phyloP scores from a whole-genome alignment of 768 basidiomycete species.

The Trametes cingulata region DNA sequence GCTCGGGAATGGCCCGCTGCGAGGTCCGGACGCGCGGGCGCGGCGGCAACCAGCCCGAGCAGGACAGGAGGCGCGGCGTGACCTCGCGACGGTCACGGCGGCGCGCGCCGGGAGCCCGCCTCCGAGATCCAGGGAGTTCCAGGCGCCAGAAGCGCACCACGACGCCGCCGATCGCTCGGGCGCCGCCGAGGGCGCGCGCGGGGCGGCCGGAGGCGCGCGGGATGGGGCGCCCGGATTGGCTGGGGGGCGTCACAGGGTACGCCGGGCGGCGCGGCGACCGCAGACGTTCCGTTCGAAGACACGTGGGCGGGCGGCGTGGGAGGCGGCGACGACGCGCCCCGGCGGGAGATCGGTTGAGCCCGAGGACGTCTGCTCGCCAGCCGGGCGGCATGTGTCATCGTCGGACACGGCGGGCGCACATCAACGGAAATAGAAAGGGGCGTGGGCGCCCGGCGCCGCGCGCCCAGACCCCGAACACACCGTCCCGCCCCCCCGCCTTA shows the following conservation, averaged over 20 bases:
- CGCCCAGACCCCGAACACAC: slow-evolving; percentile 1
- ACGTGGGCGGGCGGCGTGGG: slow-evolving; percentile 28
- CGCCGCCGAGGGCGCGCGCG: background rate
- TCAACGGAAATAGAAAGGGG: slow-evolving; percentile 16
- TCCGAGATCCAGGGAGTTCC: background rate
- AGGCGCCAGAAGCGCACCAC: too few relatives aligned
- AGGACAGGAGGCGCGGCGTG: background rate
- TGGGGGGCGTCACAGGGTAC: background rate
- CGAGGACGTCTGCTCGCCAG: slow-evolving; percentile 4
- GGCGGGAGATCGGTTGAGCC: slow-evolving; percentile 17
- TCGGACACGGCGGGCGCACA: slow-evolving; percentile 22
- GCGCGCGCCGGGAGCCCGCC: slow-evolving; percentile 5
- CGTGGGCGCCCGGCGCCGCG: background rate
- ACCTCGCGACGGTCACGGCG: background rate
- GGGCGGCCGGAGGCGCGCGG: background rate
- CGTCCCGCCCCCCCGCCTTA: background rate
- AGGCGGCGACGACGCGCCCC: slow-evolving; percentile 1
- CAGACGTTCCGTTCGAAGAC: slow-evolving; percentile 22
- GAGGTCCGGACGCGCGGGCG: background rate
- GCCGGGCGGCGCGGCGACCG: slow-evolving; percentile 18
- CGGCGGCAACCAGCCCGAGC: background rate
- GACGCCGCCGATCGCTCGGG: background rate
- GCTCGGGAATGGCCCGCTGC: background rate
- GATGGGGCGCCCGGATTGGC: background rate
- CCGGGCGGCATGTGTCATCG: slow-evolving; percentile 19